Evolutionary conservation across 805 yeast species (phyloP).

Genomic region (Wickerhamomyces subpelliculosus): DNA sequence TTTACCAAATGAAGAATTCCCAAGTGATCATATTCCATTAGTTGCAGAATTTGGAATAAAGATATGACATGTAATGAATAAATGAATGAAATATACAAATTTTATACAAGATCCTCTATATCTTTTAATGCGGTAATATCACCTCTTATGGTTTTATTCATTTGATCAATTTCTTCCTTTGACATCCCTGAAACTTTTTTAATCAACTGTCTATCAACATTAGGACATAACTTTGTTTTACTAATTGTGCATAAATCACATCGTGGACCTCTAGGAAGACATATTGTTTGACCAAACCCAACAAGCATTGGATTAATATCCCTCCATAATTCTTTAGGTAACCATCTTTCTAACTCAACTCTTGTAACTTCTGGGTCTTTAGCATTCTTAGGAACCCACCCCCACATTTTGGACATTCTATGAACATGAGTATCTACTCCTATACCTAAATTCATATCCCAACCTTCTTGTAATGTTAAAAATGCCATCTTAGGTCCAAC

Average conservation of each 20-base stretch:
- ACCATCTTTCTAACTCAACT: constrained; percentile 59
- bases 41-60: constrained; percentile 51
- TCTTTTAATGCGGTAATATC: constrained; percentile 33
- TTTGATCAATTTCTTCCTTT: constrained; percentile 11
- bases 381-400: constrained; percentile 53
- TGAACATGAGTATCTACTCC: constrained; percentile 93
- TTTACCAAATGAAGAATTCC: constrained; percentile 51
- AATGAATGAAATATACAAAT: constrained; percentile 2
- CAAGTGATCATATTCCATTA: constrained; percentile 89
- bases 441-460: constrained; percentile 74
- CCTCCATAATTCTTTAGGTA: constrained; percentile 68
- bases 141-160: constrained; percentile 31
- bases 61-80: constrained; percentile 30
- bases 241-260: constrained; percentile 68
- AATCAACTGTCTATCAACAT: constrained; percentile 42
- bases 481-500: constrained; percentile 96
- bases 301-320: constrained; percentile 83
- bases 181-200: constrained; percentile 22
- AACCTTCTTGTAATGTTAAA: constrained; percentile 71
- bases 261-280: constrained; percentile 61
- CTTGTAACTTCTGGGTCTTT: constrained; percentile 76
- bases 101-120: constrained; percentile 22
- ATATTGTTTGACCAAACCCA: constrained; percentile 89
- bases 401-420: constrained; percentile 71
- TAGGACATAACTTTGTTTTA: constrained; percentile 47